Evolutionary conservation across 2,329 filamentous ascomycete genomes (phyloP), one percentile per base, ranked within the genome.

Genomic region (Talaromyces funiculosus): DNA sequence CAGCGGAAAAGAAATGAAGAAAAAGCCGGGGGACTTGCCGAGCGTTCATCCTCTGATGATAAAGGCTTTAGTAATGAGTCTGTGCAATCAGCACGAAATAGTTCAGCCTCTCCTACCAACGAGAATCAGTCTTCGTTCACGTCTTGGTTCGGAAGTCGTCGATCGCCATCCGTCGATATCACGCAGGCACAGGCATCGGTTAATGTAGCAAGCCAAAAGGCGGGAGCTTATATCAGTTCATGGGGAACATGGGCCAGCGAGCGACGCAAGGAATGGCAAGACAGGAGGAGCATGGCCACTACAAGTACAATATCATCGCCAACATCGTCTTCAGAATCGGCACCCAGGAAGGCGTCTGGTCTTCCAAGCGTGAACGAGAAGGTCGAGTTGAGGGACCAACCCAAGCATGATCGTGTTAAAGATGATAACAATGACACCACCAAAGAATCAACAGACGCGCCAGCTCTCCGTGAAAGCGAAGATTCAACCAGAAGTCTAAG

Each of bases 221-320:
- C 85, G n/a, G 78, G 83, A 16, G 82, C 85, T 1, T 88, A 87
- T 67, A 72, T 88, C 54, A 85, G 81, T 59, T 85, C 82, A 0
- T 87, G 85, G 85, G 80, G 84, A 4, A 73, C 79, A 1, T 87
- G 85, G 85, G 85, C 85, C 4, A 75, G 68, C 62, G 78, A 80
- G 60, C 76, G 75, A 66, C 73, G 73, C 31, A 78, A 73, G 63
- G 78, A 76, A 63, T 81, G 77, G 78, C 74, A 77, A 62, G 73
- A 77, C 24, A 74, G 73, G 60, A 74, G 72, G 56, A 64, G 63
- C 14, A 61, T 66, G 10, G 26, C 40, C 4, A 18, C 55, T 40
- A 40, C 7, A 0, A 47, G 37, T n/a, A 56, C 64, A 10, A 67
- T 71, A 1, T 65, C 71, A 22, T 66, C 69, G 4, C 61, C 69